Base-by-base conservation (phyloP, 495 filamentous ascomycete genomes). In the Sordaria brevicollis region DNA sequence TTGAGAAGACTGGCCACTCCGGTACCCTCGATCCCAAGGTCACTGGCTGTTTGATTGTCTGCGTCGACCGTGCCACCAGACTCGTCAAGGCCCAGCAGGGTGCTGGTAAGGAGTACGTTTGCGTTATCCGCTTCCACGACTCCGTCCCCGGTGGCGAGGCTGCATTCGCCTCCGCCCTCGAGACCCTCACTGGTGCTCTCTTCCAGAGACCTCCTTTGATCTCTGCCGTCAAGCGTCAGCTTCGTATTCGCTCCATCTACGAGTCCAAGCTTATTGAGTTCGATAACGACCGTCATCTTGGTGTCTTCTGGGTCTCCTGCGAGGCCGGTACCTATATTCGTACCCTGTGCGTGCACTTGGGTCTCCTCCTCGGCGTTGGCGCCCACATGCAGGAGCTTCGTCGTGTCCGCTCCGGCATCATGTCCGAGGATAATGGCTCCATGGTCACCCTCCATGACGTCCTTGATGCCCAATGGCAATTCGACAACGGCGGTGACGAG, bases 351-450 rank as follows among this genome's bases (percentile, higher is more conserved):
- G 95, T 98, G 39, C 95, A 99, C 83, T 81, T 99, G 72, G 95
- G 95, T 70, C 85, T 98, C 70, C 80, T 99, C 67, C 86, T 98
- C 49, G 95, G 95, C 75, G 93, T 97, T 54, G 95, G 96, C 72
- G 95, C 92, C 11, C 95, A 99, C 81, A 99, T 99, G 95, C 96
- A 99, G 81, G 95, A 99, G 83, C 89, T 99, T 65, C 86, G 95
- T 72, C 89, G 95, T 84, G 95, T 98, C 21, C 87, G 96, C 76
- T 91, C 88, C 81, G 95, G 95, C 77, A 94, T 94, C 66, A 96
- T 98, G 93, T 88, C 92, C 72, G 96, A 98, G 85, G 82, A 88
- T 65, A 88, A 90, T 71, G 76, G 75, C 43, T 90, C 88, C 68
- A 88, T 98, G 82, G 93, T 97, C 17, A 97, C 95, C 39, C 84